Evolutionary conservation across 2,329 filamentous ascomycete species (phyloP).

Genomic region (Cladosporium halotolerans): DNA sequence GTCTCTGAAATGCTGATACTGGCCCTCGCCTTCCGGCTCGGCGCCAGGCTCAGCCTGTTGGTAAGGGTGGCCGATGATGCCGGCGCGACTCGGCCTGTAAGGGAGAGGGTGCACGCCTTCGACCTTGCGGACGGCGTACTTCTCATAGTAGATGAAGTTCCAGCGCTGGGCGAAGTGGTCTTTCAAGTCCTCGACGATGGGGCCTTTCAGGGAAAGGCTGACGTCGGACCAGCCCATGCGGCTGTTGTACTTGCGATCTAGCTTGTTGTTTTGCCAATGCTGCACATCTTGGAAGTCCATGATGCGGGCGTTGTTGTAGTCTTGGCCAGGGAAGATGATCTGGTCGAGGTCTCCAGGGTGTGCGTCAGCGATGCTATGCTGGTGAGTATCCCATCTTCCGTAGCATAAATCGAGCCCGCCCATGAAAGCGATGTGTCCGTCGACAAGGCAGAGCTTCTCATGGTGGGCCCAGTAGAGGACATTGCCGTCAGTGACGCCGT

Average conservation of each 20-base stretch:
- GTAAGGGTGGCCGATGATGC: constrained; percentile 30
- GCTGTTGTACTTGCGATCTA: constrained; percentile 63
- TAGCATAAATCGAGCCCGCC: constrained; percentile 82
- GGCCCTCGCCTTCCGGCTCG: constrained; percentile 22
- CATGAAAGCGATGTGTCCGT: constrained; percentile 80
- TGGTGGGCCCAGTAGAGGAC: constrained; percentile 91
- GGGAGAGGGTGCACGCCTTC: constrained; percentile 40
- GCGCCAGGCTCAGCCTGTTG: constrained; percentile 20
- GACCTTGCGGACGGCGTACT: constrained; percentile 60
- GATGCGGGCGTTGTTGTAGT: constrained; percentile 83
- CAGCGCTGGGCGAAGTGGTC: constrained; percentile 79
- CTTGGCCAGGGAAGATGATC: constrained; percentile 81
- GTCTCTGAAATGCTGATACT: constrained; percentile 28
- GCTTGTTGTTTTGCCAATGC: constrained; percentile 79
- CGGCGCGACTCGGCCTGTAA: constrained; percentile 31
- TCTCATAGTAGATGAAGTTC: constrained; percentile 84
- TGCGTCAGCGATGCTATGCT: constrained; percentile 74
- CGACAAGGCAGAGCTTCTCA: constrained; percentile 80
- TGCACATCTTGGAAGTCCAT: constrained; percentile 76
- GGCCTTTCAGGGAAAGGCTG: constrained; percentile 67
- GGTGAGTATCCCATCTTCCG: constrained; percentile 79
- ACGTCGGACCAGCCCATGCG: constrained; percentile 94
- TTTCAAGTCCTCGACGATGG: constrained; percentile 66
- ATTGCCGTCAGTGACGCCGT: constrained; percentile 73
- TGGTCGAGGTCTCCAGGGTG: constrained; percentile 71